Evolutionary conservation across 1,284 basidiomycete genomes (phyloP).

Genomic region (Cryptococcus sp.): DNA sequence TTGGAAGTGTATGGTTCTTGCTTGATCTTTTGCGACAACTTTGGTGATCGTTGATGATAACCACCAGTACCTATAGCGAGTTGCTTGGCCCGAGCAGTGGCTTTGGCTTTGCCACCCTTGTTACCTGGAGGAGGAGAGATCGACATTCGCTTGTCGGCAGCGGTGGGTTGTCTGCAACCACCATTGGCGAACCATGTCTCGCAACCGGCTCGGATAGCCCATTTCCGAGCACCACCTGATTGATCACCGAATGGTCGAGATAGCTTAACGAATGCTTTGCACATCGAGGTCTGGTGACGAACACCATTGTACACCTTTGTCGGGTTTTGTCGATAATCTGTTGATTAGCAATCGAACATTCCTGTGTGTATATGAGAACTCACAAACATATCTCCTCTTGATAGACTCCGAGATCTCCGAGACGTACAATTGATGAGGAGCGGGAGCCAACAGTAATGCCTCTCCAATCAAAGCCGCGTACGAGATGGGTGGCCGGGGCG

Average conservation of each 20-base stretch:
- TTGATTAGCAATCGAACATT: neutral
- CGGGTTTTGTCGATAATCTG: conserved; percentile 47
- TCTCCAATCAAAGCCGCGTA: conserved; percentile 47
- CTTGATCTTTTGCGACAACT: conserved; percentile 3
- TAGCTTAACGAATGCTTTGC: conserved; percentile 47
- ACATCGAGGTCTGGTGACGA: conserved; percentile 47
- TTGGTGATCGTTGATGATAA: conserved; percentile 5
- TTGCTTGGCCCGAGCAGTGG: conserved; percentile 31
- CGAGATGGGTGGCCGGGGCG: conserved; percentile 38
- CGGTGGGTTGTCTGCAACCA: conserved; percentile 33
- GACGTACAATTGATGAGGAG: conserved; percentile 45
- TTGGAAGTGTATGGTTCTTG: conserved; percentile 5
- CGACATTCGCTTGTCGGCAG: conserved; percentile 5
- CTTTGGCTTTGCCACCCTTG: conserved; percentile 24
- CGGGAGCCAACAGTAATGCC: conserved; percentile 34
- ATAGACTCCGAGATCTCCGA: conserved; percentile 46
- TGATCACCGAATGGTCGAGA: conserved; percentile 47
- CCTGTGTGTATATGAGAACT: conserved; percentile 14
- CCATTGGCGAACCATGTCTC: conserved; percentile 42
- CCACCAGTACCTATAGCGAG: conserved; percentile 29
- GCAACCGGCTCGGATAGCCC: conserved; percentile 47
- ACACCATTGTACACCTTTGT: conserved; percentile 50
- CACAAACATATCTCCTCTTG: conserved; percentile 42
- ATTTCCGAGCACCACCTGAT: conserved; percentile 45
- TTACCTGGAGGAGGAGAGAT: neutral